These are phyloP conservation scores for Poa pratensis DNA, from an alignment of 176 grass and related monocot species.

Conservation along the genomic window DNA sequence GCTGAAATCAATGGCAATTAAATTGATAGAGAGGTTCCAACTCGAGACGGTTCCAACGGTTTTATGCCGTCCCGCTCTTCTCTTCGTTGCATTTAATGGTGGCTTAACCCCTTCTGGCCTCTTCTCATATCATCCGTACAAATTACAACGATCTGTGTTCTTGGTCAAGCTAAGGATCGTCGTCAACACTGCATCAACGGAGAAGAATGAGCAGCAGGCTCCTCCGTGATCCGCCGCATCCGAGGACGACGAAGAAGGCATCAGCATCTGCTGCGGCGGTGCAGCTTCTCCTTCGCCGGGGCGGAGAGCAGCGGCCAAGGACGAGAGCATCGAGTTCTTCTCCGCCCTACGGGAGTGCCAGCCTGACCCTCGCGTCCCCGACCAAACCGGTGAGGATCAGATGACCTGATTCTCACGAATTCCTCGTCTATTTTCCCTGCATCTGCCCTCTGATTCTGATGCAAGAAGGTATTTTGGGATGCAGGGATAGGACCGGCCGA, in stretches of 20 bases:
- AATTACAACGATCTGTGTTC: neutral
- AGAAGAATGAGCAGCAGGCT: constrained; percentile 35
- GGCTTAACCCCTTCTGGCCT: neutral
- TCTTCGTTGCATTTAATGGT: neutral
- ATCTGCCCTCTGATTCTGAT: neutral
- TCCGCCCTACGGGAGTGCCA: constrained; percentile 37
- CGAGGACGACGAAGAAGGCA: constrained; percentile 26
- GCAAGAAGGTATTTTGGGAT: neutral
- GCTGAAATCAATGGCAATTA: too few relatives aligned
- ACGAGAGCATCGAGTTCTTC: constrained; percentile 56
- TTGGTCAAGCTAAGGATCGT: neutral
- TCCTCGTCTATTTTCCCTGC: neutral
- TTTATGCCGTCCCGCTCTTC: neutral
- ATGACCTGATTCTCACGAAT: neutral
- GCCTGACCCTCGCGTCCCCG: constrained; percentile 16
- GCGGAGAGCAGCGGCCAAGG: constrained; percentile 11
- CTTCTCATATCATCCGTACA: neutral
- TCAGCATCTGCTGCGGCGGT: neutral
- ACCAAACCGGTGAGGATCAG: constrained; percentile 11
- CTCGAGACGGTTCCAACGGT: too few relatives aligned
- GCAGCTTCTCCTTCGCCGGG: constrained; percentile 34
- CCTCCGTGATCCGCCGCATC: constrained; percentile 19
- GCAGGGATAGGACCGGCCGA: neutral
- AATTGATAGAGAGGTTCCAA: too few relatives aligned
- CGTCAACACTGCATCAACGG: neutral